Base-by-base conservation (phyloP, 192 early-diverging fungal genomes). In the Entomortierella lignicola region DNA sequence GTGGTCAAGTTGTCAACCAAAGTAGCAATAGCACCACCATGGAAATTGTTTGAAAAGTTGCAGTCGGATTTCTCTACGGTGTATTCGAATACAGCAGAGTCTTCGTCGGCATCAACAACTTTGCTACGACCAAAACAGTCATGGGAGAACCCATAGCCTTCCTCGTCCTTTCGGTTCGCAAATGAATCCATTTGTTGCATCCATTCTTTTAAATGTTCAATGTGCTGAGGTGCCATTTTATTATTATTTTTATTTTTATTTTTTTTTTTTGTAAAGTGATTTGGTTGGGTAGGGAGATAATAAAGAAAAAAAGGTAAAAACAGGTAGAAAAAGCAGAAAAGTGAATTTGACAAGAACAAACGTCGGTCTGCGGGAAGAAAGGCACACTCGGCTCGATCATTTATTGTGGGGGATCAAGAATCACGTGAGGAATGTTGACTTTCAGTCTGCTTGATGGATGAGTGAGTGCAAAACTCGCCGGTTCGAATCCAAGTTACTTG, bases 11-110 rank as follows among this genome's bases (percentile, higher is more conserved):
- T 72, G 51, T 84, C 83, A 12, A 84, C 58, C 51, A 84, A 51
- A 26, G 71, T 77, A 5, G 83, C 83, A 56, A 81, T 81, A 50
- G 34, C 80, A 15, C 83, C 83, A 34, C 83, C 83, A 50, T 84
- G 83, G 37, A 81, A 66, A 31, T 66, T 84, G 67, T 71, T 67
- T 25, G 69, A 60, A 32, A 71, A 60, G 51, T 81, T 84, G 66
- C 83, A 81, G 27, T 84, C 83, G 13, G 60, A 69, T 20, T 66
- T 62, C 26, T 61, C n/a, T n/a, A 83, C 69, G 0, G 47, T 51
- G 51, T 69, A 69, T 27, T 83, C 82, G 32, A 83, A 80, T 0
- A 41, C 51, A 21, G 69, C 77, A 29, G 59, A 60, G 52, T 72
- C 69, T 8, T 65, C 69, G 48, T 72, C 74, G 29, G 74, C 74